Percentiles rank a stretch among this genome's conserved stretches.
These are phyloP conservation scores for Lolium perenne DNA, from an alignment of 176 grass and related monocot genomes.

Conservation along the genomic window DNA sequence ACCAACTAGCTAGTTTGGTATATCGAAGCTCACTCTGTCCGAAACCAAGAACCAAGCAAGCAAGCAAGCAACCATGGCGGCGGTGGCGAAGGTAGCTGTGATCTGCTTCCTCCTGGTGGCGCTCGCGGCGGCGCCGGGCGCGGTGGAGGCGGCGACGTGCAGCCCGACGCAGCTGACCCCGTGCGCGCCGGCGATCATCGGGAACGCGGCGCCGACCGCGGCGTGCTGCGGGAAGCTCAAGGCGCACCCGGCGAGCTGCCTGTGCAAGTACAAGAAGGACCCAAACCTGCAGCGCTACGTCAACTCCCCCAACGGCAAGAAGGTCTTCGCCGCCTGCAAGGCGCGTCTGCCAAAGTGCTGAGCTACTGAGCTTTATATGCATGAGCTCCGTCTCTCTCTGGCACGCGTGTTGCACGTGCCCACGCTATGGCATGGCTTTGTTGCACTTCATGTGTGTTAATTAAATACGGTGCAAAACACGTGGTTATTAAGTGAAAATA, in stretches of 20 bases:
- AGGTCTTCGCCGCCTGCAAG: conserved; percentile 65
- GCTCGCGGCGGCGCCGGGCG: conserved; percentile 21
- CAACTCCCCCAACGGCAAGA: conserved; percentile 94
- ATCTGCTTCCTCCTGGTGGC: conserved; percentile 26
- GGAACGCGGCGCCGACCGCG: conserved; percentile 50
- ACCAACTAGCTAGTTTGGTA: too few relatives aligned
- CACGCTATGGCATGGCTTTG: too few relatives aligned
- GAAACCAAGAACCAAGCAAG: not conserved
- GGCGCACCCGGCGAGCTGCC: conserved; percentile 76
- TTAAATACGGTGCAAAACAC: too few relatives aligned
- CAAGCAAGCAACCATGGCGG: conserved; percentile 14
- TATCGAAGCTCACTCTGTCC: not conserved
- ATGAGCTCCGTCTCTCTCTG: too few relatives aligned
- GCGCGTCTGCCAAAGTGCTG: conserved; percentile 27
- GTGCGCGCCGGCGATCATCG: conserved; percentile 72
- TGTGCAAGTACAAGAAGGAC: conserved; percentile 85
- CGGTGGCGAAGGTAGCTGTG: conserved; percentile 27
- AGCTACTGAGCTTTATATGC: too few relatives aligned
- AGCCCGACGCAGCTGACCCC: conserved; percentile 68
- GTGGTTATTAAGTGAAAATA: too few relatives aligned
- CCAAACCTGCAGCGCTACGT: conserved; percentile 73
- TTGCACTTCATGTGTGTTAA: too few relatives aligned
- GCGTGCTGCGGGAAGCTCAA: conserved; percentile 78
- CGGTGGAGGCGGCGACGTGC: conserved; percentile 53
- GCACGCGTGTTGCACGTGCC: too few relatives aligned